A percentile compares a stretch with the other conserved stretches of the same genome.
Conservation (phyloP, 164 flowering plant genomes). For the Chloranthus sessilifolius region DNA sequence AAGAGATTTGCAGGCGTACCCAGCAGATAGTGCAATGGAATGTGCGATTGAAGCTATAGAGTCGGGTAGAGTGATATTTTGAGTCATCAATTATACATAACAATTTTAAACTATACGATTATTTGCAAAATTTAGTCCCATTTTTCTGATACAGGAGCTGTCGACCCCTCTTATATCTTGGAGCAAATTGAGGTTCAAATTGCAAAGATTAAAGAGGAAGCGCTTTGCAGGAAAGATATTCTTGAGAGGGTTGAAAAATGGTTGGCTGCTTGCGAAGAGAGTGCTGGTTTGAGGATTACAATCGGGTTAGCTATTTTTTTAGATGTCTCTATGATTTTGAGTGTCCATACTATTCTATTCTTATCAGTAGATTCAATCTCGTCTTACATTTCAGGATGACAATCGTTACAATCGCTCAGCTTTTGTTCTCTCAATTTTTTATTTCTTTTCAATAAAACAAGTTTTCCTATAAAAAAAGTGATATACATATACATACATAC, state of each 20-base stretch:
- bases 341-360: no score
- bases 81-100: no score
- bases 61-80: conserved; percentile 38
- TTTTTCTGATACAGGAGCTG: conserved; percentile 34
- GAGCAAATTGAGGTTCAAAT: conserved; percentile 58
- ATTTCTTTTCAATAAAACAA: no score
- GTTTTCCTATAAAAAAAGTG: no score
- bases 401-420: no score
- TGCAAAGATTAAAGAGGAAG: conserved; percentile 55
- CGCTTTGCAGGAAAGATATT: conserved; percentile 64
- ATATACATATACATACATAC: no score
- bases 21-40: conserved; percentile 50
- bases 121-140: no score
- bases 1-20: conserved; percentile 67
- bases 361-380: no score
- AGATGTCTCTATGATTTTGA: no score
- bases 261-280: conserved; percentile 77
- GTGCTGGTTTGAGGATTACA: conserved; percentile 81
- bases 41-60: conserved; percentile 66
- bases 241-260: conserved; percentile 78
- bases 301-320: conserved; percentile 39
- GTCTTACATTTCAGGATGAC: no score
- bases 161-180: conserved; percentile 41
- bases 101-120: no score
- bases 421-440: no score